A percentile compares a stretch with the other conserved stretches of the same genome.
Evolutionary conservation across 1,284 basidiomycete genomes (phyloP).

Genomic region (Trichosporon inkin): DNA sequence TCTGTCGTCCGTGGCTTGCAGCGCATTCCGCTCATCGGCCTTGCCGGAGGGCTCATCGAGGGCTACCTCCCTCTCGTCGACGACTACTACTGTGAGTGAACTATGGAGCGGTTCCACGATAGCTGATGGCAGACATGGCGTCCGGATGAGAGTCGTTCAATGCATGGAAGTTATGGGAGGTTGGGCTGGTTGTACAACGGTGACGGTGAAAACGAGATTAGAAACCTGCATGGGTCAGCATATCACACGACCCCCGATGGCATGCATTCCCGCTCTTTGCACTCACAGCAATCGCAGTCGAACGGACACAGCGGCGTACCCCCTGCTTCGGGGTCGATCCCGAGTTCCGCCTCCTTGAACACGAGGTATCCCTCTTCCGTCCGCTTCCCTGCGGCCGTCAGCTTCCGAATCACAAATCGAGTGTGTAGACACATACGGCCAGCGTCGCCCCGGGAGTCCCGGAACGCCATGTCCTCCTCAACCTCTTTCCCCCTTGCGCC

Average conservation of each 20-base stretch:
- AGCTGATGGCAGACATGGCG: constrained; percentile 18
- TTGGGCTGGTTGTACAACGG: constrained; percentile 17
- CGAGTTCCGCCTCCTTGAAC: constrained; percentile 81
- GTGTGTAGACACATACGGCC: constrained; percentile 58
- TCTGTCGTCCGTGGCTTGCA: constrained; percentile 59
- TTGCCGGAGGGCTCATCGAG: constrained; percentile 70
- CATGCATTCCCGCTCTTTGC: neutral
- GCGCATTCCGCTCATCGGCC: constrained; percentile 65
- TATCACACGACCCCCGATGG: neutral
- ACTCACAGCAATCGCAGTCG: constrained; percentile 78
- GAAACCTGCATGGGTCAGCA: constrained; percentile 53
- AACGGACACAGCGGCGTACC: constrained; percentile 64
- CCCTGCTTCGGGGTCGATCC: constrained; percentile 67
- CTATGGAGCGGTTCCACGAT: neutral
- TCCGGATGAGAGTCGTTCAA: neutral
- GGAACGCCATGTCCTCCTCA: constrained; percentile 59
- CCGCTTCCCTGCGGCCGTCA: constrained; percentile 58
- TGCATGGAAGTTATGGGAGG: neutral
- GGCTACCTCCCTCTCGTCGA: constrained; percentile 93
- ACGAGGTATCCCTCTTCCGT: constrained; percentile 80
- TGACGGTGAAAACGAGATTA: constrained; percentile 34
- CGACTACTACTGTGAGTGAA: constrained; percentile 81
- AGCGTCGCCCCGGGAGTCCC: constrained; percentile 68
- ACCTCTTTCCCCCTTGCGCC: constrained; percentile 31
- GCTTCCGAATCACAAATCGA: constrained; percentile 8